These are phyloP conservation scores for Ceratobasidium sp. DNA, from an alignment of 1,284 basidiomycete genomes.

Conservation along the genomic window DNA sequence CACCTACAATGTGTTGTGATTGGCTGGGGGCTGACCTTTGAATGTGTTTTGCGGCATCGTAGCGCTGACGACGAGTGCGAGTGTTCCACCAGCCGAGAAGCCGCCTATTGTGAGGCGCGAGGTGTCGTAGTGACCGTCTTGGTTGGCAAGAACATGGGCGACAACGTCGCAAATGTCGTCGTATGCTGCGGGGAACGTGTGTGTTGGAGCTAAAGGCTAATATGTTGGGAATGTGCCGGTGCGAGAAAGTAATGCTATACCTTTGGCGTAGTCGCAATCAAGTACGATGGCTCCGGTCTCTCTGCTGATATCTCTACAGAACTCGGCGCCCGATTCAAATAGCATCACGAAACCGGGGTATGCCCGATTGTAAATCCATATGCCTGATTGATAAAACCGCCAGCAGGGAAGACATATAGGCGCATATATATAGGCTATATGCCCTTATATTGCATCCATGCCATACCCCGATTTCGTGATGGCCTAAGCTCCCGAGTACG, in stretches of 20 bases:
- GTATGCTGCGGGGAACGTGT: slow-evolving; percentile 25
- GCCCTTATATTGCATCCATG: no score
- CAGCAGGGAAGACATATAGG: no score
- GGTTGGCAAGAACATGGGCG: slow-evolving; percentile 5
- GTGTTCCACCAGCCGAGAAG: slow-evolving; percentile 24
- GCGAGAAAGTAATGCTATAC: not conserved
- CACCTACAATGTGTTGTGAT: not conserved
- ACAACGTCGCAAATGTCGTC: slow-evolving; percentile 33
- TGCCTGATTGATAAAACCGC: no score
- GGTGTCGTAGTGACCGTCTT: slow-evolving; percentile 8
- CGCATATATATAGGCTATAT: no score
- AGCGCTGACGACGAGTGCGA: slow-evolving; percentile 18
- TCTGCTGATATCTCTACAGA: slow-evolving; percentile 23
- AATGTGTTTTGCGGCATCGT: not conserved
- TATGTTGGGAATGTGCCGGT: not conserved
- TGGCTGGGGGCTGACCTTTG: not conserved
- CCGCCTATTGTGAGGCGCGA: slow-evolving; percentile 22
- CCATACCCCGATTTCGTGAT: no score
- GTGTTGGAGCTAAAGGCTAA: slow-evolving; percentile 4
- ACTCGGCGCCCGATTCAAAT: slow-evolving; percentile 12
- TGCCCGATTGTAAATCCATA: no score
- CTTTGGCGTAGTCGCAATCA: slow-evolving; percentile 30
- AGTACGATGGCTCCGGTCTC: slow-evolving; percentile 29
- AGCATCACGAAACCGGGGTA: no score
- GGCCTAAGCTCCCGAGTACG: not conserved